phyloP scores from a whole-genome alignment of 1,284 basidiomycete species.

The Trametes pubescens region DNA sequence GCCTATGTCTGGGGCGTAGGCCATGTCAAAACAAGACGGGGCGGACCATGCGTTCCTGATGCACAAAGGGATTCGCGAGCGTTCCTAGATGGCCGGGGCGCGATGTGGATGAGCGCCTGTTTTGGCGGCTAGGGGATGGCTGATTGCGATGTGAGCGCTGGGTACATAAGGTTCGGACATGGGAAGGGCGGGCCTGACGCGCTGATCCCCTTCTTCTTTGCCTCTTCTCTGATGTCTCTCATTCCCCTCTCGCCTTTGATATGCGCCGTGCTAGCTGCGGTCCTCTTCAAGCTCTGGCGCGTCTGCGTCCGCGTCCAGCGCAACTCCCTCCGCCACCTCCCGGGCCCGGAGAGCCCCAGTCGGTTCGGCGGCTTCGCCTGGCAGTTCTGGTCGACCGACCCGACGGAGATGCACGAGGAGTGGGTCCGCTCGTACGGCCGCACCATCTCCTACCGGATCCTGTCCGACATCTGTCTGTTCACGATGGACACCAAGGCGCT shows the following conservation, averaged over 20 bases:
- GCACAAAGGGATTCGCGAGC: neutral
- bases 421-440: slow-evolving; percentile 33
- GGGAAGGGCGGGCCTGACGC: slow-evolving; percentile 10
- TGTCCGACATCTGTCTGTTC: slow-evolving; percentile 36
- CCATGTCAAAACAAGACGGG: neutral
- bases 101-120: slow-evolving; percentile 6
- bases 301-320: slow-evolving; percentile 5
- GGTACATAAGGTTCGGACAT: slow-evolving; percentile 13
- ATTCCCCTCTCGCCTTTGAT: slow-evolving; percentile 15
- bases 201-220: slow-evolving; percentile 20
- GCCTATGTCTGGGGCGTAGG: neutral
- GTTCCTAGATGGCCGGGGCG: slow-evolving; percentile 14
- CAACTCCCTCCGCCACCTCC: slow-evolving; percentile 48
- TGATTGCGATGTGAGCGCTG: slow-evolving; percentile 19
- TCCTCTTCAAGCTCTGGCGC: slow-evolving; percentile 15
- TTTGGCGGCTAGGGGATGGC: slow-evolving; percentile 1
- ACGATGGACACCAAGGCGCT: slow-evolving; percentile 47
- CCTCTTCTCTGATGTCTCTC: slow-evolving; percentile 17
- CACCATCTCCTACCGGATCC: slow-evolving; percentile 27
- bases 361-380: slow-evolving; percentile 58
- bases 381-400: slow-evolving; percentile 24
- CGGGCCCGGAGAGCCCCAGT: slow-evolving; percentile 57
- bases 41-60: slow-evolving; percentile 8
- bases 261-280: slow-evolving; percentile 20
- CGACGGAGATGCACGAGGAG: slow-evolving; percentile 30